Evolutionary conservation across 2,329 filamentous ascomycete genomes (phyloP), one percentile per base, ranked within the genome.

Genomic region (Arachnomyces sp.): DNA sequence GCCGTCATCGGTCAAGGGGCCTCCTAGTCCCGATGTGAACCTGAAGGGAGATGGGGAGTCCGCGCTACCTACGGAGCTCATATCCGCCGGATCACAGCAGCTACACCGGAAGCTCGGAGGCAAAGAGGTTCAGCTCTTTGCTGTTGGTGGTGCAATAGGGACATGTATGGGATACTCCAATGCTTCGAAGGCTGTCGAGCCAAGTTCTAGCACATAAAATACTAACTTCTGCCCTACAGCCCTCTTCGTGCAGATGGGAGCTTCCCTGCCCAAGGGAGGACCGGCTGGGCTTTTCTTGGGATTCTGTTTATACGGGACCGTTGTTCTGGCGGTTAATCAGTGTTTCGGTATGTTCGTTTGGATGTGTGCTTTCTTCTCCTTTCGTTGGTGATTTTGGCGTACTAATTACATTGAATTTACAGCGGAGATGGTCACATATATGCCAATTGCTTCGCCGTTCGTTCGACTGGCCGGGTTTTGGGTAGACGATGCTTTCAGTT

Each of bases 281-380:
- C 60, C 61, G 0, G 61, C 55, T 0, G 51, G 59, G 1, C 48
- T 64, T 7, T 56, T 65, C 31, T 37, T 63, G 2, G 60, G 43
- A 13, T 57, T 55, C 33, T 9, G 49, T 34, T 43, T 57, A 49
- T 31, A 55, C 46, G 18, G 58, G 16, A 42, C 50, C 7, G 49
- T 63, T 28, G 46, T 62, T 45, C 43, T 60, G 43, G 36, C 52
- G 2, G 59, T 63, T 4, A 57, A 57, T 38, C 45, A 57, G 13
- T 56, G 51, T 31, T 56, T 57, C 29, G 40, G 40, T 43, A 17
- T 16, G 40, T 35, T 31, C 18, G n/a, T 4, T 14, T n/a, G 4
- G 6, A 35, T n/a, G 5, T 20, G 12, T 5, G 4, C 12, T 35
- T 16, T 20, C 7, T 4, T 20, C n/a, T 35, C 5, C 7, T 18